Evolutionary conservation across 371 early-diverging fungal genomes (phyloP), one percentile per base, ranked within the genome.

Genomic region (Cladochytrium tenue): DNA sequence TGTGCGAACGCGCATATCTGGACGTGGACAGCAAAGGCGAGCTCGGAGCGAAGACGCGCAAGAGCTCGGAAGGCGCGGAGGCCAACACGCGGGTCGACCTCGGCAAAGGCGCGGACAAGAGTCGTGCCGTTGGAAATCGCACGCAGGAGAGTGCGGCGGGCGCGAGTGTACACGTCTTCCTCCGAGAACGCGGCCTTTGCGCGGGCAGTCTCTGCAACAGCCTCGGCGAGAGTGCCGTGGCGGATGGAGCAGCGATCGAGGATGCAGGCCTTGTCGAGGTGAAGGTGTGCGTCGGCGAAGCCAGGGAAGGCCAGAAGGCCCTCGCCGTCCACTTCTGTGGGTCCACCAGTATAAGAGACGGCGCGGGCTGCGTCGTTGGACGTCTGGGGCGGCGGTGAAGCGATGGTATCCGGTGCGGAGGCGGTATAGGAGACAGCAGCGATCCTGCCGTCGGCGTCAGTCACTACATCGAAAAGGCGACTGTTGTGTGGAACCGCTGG

Each of bases 261-360:
- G 43, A 43, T 43, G 43, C 43, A 43, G 43, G 43, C 43, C 43
- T 43, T 43, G 43, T 43, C 43, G 43, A 43, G 43, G 43, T 43
- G 43, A 20, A 43, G 43, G 43, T 43, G 43, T 43, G 20, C 43
- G 43, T 43, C 43, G 43, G 43, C 43, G 43, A 43, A 43, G 13
- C 43, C 43, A 20, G 43, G 43, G 43, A 43, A 43, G 13, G 43
- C 43, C 7, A 43, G 20, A 7, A 43, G 43, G 43, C 43, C 43
- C 20, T 43, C 43, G 43, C 43, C 43, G 43, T 43, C 43, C 43
- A 43, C 13, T 20, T 43, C 43, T 20, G 43, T n/a, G n/a, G n/a
- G n/a, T n/a, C n/a, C n/a, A n/a, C n/a, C n/a, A n/a, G n/a, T n/a
- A n/a, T n/a, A n/a, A n/a, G n/a, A n/a, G n/a, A n/a, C n/a, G n/a